phyloP scores from a whole-genome alignment of 164 flowering plant genomes.

The Vitis rotundifolia region DNA sequence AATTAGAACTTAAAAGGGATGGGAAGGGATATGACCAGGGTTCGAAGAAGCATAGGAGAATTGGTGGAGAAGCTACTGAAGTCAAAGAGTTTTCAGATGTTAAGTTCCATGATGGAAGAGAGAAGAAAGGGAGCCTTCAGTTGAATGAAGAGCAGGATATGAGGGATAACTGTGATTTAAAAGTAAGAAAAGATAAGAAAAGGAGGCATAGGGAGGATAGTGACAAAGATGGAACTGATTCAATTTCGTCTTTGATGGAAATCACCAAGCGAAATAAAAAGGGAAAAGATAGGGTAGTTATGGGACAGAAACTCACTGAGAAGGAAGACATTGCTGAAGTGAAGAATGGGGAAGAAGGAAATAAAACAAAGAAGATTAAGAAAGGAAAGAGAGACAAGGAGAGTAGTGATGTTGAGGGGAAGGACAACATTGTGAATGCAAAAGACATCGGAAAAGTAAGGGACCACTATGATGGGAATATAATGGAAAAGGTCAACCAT shows the following conservation, averaged over 20 bases:
- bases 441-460: background rate
- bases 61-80: background rate
- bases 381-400: conserved; percentile 4
- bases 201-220: background rate
- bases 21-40: no score
- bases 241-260: background rate
- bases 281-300: background rate
- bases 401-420: background rate
- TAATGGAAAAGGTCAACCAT: no score
- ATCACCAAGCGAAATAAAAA: background rate
- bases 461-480: no score
- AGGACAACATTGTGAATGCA: background rate
- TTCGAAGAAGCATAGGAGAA: conserved; percentile 5
- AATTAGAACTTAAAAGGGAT: no score
- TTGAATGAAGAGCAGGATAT: background rate
- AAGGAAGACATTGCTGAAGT: background rate
- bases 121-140: background rate
- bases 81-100: background rate
- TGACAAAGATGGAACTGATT: background rate
- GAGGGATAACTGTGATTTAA: background rate
- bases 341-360: background rate
- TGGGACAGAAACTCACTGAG: background rate
- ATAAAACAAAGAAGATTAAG: background rate
- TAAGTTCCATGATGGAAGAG: background rate
- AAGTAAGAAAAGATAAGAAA: background rate